Evolutionary conservation across 495 filamentous ascomycete species (phyloP).

Genomic region (Pseudotulostoma volvatum): DNA sequence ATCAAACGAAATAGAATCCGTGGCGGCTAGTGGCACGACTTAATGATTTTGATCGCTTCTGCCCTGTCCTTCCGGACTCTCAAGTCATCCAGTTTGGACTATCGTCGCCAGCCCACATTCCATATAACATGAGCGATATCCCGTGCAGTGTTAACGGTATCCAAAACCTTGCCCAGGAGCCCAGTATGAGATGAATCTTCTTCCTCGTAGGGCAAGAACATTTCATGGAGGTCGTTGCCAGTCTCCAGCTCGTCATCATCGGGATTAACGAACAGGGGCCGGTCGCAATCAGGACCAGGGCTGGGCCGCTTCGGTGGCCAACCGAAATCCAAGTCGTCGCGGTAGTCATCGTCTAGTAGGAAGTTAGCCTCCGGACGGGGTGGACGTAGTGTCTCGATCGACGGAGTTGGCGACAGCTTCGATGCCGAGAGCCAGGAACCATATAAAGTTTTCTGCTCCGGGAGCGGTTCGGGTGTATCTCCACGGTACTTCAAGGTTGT

Average conservation of each 20-base stretch:
- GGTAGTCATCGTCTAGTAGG: slow-evolving; percentile 52
- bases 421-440: slow-evolving; percentile 22
- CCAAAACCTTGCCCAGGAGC: slow-evolving; percentile 68
- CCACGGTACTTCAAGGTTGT: slow-evolving; percentile 82
- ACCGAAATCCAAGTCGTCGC: slow-evolving; percentile 34
- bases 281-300: slow-evolving; percentile 11
- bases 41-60: no score
- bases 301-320: slow-evolving; percentile 24
- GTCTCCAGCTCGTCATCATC: slow-evolving; percentile 18
- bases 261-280: slow-evolving; percentile 22
- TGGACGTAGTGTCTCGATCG: slow-evolving; percentile 60
- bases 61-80: no score
- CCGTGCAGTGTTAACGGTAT: slow-evolving; percentile 89
- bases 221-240: slow-evolving; percentile 39
- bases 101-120: slow-evolving; percentile 91
- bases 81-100: no score
- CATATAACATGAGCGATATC: slow-evolving; percentile 95
- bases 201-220: slow-evolving; percentile 76
- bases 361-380: slow-evolving; percentile 55
- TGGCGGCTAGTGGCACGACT: no score
- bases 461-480: slow-evolving; percentile 51
- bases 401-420: slow-evolving; percentile 48
- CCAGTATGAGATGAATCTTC: slow-evolving; percentile 38
- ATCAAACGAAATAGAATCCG: no score
- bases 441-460: slow-evolving; percentile 5